These are phyloP conservation scores for Pleurotus cornucopiae DNA, from an alignment of 768 basidiomycete species.

Conservation along the genomic window DNA sequence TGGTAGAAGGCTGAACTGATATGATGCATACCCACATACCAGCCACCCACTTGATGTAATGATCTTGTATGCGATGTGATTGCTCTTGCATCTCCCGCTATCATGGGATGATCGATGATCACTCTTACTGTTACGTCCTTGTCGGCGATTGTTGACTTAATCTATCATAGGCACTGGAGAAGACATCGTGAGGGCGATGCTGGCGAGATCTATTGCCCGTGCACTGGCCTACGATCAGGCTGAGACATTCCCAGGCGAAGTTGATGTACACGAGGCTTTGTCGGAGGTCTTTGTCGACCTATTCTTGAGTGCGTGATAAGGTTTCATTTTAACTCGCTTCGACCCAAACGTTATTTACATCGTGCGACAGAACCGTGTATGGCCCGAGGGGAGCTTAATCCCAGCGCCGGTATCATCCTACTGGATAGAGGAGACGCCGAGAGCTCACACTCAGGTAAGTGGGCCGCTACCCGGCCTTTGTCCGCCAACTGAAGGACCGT, in stretches of 20 bases:
- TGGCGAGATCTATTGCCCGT: slow-evolving; percentile 56
- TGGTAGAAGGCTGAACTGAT: background rate
- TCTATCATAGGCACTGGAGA: slow-evolving; percentile 61
- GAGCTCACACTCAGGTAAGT: slow-evolving; percentile 13
- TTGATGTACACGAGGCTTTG: slow-evolving; percentile 57
- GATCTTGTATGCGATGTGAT: too few species aligned
- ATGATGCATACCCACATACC: background rate
- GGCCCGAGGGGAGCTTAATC: slow-evolving; percentile 35
- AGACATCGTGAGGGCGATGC: slow-evolving; percentile 51
- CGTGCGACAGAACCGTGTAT: slow-evolving; percentile 28
- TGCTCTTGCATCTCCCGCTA: too few species aligned
- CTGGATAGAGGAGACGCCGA: slow-evolving; percentile 43
- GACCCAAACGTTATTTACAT: background rate
- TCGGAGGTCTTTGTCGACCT: slow-evolving; percentile 36
- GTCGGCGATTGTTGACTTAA: background rate
- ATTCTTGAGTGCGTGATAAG: slow-evolving; percentile 45
- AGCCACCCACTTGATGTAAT: background rate
- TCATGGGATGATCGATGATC: background rate
- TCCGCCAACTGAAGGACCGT: background rate
- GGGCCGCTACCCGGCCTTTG: background rate
- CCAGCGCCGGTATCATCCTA: slow-evolving; percentile 61
- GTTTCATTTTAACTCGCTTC: background rate
- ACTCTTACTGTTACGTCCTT: background rate
- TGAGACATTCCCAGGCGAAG: slow-evolving; percentile 11
- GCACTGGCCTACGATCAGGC: slow-evolving; percentile 22